A percentile compares a stretch with the other conserved stretches of the same genome.
Evolutionary conservation across 352 stramenopile species (phyloP).

Genomic region (Globisporangium carolinianum): DNA sequence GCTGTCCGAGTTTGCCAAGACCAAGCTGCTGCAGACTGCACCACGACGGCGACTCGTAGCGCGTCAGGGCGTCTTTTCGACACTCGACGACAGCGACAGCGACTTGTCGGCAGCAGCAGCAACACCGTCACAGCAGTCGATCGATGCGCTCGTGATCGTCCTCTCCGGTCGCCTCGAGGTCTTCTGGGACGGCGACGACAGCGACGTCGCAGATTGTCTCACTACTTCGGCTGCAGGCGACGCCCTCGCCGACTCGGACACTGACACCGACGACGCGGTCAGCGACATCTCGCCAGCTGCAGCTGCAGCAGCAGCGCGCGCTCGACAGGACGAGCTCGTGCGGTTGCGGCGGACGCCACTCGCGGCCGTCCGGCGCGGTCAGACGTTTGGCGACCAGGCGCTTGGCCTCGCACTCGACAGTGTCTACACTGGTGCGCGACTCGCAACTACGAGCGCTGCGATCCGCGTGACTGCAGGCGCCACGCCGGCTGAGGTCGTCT

Average conservation of each 20-base stretch:
- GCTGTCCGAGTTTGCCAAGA: constrained; percentile 24
- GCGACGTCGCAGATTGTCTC: constrained; percentile 1
- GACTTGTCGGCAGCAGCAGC: background rate
- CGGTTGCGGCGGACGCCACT: constrained; percentile 13
- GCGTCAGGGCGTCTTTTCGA: constrained; percentile 16
- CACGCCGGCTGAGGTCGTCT: constrained; percentile 36
- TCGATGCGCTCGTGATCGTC: constrained; percentile 26
- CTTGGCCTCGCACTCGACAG: constrained; percentile 34
- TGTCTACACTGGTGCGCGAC: constrained; percentile 4
- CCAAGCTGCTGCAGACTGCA: constrained; percentile 22
- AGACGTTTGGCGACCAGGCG: constrained; percentile 49
- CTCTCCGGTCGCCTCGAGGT: constrained; percentile 38
- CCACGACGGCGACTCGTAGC: constrained; percentile 13
- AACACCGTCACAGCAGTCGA: background rate
- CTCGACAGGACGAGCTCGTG: constrained; percentile 3
- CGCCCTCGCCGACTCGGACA: background rate
- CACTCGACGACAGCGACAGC: background rate
- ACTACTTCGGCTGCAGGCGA: background rate
- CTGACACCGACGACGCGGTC: background rate
- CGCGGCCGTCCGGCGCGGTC: constrained; percentile 25
- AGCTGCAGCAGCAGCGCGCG: background rate
- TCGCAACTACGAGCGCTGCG: constrained; percentile 9
- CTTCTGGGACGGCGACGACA: constrained; percentile 25
- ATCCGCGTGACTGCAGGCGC: constrained; percentile 34
- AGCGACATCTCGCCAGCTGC: background rate